These are phyloP conservation scores for Lactifluus hygrophoroides DNA, from an alignment of 768 basidiomycete genomes.

Conservation along the genomic window DNA sequence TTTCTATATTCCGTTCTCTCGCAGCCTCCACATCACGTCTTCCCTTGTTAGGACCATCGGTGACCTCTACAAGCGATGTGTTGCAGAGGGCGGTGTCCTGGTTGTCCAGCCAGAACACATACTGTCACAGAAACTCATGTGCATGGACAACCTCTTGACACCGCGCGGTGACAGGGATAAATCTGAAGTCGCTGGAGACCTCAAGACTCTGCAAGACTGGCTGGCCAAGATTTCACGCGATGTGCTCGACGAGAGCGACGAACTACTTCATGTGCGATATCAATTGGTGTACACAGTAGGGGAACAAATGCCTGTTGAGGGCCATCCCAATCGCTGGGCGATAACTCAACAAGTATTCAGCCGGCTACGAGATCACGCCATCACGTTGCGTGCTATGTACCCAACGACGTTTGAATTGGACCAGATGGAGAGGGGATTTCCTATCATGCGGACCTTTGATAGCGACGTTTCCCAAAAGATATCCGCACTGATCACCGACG, in stretches of 20 bases:
- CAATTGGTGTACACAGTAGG: not conserved
- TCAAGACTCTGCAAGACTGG: not conserved
- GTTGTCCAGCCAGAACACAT: not conserved
- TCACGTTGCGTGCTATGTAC: not conserved
- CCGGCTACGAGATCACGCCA: not conserved
- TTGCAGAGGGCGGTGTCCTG: too few species aligned
- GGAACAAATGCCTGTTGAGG: not conserved
- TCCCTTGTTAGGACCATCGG: slow-evolving; percentile 23
- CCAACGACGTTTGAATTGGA: not conserved
- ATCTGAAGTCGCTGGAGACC: too few species aligned
- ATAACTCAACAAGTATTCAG: not conserved
- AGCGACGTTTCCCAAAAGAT: too few species aligned
- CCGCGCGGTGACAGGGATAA: not conserved
- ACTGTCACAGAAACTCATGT: slow-evolving; percentile 34
- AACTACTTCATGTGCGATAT: not conserved
- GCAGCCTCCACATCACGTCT: slow-evolving; percentile 26
- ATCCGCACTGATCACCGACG: not conserved
- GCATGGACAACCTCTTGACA: slow-evolving; percentile 29
- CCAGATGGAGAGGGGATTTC: not conserved
- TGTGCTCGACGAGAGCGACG: not conserved
- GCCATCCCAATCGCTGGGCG: not conserved
- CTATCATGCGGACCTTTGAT: not conserved
- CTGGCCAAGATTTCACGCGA: not conserved
- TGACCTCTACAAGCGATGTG: slow-evolving; percentile 32
- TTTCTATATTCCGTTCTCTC: slow-evolving; percentile 43